A percentile compares a stretch with the other conserved stretches of the same genome.
These are phyloP conservation scores for Phytophthora foliorum DNA, from an alignment of 352 stramenopile species.

Conservation along the genomic window DNA sequence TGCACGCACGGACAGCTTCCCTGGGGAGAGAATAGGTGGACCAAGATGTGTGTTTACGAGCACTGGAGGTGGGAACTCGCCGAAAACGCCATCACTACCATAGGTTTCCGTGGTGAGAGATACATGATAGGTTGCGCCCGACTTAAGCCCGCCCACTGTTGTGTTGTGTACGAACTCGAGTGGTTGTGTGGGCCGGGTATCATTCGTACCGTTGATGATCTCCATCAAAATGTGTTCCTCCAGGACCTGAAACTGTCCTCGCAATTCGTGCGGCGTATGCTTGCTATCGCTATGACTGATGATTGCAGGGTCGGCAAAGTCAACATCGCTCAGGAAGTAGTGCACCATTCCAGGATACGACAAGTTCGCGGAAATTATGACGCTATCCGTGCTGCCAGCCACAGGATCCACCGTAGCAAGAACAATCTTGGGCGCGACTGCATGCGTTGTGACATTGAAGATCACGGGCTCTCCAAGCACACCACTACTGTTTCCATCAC, in stretches of 20 bases:
- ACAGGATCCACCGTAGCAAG: slow-evolving; percentile 59
- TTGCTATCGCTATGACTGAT: slow-evolving; percentile 40
- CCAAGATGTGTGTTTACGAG: slow-evolving; percentile 69
- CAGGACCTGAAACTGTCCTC: slow-evolving; percentile 55
- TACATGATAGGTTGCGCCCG: slow-evolving; percentile 73
- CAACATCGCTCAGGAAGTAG: slow-evolving; percentile 79
- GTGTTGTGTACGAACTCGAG: slow-evolving; percentile 67
- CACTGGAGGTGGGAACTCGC: slow-evolving; percentile 75
- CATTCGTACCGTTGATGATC: slow-evolving; percentile 80
- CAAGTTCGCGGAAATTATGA: slow-evolving; percentile 70
- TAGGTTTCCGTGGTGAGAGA: slow-evolving; percentile 82
- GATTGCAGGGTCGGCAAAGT: slow-evolving; percentile 76
- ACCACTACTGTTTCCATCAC: slow-evolving; percentile 45
- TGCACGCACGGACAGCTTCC: slow-evolving; percentile 47
- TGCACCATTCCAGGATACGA: slow-evolving; percentile 73
- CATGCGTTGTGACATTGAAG: slow-evolving; percentile 59
- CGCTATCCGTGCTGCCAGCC: slow-evolving; percentile 55
- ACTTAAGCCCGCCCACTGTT: slow-evolving; percentile 53
- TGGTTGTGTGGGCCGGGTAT: slow-evolving; percentile 67
- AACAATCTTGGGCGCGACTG: slow-evolving; percentile 67
- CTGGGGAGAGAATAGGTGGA: slow-evolving; percentile 50
- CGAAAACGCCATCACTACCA: slow-evolving; percentile 72
- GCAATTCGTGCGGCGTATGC: slow-evolving; percentile 50
- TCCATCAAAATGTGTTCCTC: slow-evolving; percentile 64
- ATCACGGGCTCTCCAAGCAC: slow-evolving; percentile 52